Evolutionary conservation across 768 basidiomycete genomes (phyloP), one percentile per base, ranked within the genome.

Genomic region (Panaeolus papilionaceus): DNA sequence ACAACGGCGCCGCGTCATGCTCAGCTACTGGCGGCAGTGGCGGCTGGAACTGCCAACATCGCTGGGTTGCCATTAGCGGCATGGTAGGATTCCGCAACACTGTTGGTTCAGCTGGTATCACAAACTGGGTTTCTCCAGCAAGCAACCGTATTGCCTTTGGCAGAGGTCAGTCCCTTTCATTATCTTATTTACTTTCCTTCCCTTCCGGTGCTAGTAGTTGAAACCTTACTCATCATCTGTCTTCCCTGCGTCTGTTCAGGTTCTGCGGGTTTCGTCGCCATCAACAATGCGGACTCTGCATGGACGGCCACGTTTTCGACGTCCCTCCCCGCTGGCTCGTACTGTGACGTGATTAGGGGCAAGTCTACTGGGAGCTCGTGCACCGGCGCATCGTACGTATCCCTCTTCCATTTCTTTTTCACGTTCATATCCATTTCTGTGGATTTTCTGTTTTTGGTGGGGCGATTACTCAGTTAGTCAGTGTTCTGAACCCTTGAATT

Each of bases 1-100:
- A 91, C 71, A 80, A 82, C 65, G 86, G 88, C 42, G 63, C 75
- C 2, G 88, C 87, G 28, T 82, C 85, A 2, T 91, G 89, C 71
- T 79, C 80, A 5, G 78, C 78, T 0, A 85, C 75, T 20, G 83
- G 81, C 9, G 89, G 88, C 2, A 73, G 78, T 16, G 81, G 80
- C 20, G 87, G 88, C 1, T 90, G 88, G 88, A 77, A 86, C 38
- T 90, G 89, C 73, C 89, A 91, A 71, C 89, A 91, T 69, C 86
- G 89, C 5, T 89, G 82, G 79, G 72, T 80, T 4, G 83, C 88
- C 3, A 79, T 90, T 45, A 76, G 80, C 3, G 89, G 89, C 8
- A 89, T 90, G 88, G 83, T 84, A 28, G 88, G 86, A 2, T 90
- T 90, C 80, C 81, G 84, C 42, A 88, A 90, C 71, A 79, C 80